Conservation (phyloP, 1,284 basidiomycete species). For the Cystobasidiaceae sp. region DNA sequence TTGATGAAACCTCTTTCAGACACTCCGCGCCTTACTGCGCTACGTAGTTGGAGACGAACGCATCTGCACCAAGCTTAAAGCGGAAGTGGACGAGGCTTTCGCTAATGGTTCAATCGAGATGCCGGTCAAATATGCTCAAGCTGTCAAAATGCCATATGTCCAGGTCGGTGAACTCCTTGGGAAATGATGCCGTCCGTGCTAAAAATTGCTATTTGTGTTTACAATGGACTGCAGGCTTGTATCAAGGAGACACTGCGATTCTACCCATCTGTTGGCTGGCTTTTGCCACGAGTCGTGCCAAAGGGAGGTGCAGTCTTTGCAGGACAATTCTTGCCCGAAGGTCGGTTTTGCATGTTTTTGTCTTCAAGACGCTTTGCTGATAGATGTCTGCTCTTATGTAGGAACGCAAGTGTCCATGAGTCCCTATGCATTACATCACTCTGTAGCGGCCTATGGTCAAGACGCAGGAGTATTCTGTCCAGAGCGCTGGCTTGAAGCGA, state of each 20-base stretch:
- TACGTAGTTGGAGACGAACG: constrained; percentile 40
- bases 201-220: neutral
- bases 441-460: neutral
- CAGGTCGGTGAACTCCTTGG: neutral
- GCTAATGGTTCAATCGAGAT: constrained; percentile 36
- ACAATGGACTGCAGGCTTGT: constrained; percentile 38
- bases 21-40: constrained; percentile 40
- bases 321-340: constrained; percentile 40
- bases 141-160: constrained; percentile 38
- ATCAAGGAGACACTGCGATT: constrained; percentile 45
- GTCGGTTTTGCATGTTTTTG: constrained; percentile 8
- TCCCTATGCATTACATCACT: neutral
- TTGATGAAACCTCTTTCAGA: neutral
- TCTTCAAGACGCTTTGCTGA: neutral
- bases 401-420: constrained; percentile 7
- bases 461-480: neutral
- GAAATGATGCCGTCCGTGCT: neutral
- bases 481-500: neutral
- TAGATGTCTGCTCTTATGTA: neutral
- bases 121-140: constrained; percentile 41
- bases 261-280: constrained; percentile 44
- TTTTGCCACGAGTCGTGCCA: constrained; percentile 42
- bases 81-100: constrained; percentile 41
- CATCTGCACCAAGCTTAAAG: constrained; percentile 38
- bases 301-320: constrained; percentile 40